These are phyloP conservation scores for Microcyclospora tardicrescens DNA, from an alignment of 2,329 filamentous ascomycete genomes.

Conservation along the genomic window DNA sequence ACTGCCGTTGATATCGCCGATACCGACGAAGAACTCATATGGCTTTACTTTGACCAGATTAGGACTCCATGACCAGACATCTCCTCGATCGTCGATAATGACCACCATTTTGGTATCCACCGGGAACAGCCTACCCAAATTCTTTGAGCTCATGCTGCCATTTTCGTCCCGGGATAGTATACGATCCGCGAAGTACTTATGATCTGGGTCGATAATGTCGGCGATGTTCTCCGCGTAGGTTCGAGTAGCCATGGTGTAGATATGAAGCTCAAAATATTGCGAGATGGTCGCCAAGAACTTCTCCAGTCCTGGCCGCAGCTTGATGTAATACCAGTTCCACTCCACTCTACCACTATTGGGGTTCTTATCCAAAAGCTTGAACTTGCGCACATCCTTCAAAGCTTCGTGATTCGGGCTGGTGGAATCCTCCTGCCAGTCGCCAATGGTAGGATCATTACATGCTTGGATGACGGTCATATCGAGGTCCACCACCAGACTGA, in stretches of 20 bases:
- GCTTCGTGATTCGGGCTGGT: conserved; percentile 83
- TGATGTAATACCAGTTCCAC: conserved; percentile 91
- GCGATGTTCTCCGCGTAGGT: conserved; percentile 91
- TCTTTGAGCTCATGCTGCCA: conserved; percentile 83
- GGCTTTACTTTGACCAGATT: conserved; percentile 91
- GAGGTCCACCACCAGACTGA: conserved; percentile 89
- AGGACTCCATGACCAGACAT: conserved; percentile 88
- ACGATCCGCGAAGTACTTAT: conserved; percentile 81
- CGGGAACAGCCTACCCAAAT: conserved; percentile 78
- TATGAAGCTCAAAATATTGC: conserved; percentile 81
- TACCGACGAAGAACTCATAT: conserved; percentile 96
- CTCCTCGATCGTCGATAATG: conserved; percentile 92
- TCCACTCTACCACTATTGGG: conserved; percentile 49
- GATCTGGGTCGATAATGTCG: conserved; percentile 80
- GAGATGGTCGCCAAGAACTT: conserved; percentile 69
- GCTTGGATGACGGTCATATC: conserved; percentile 98
- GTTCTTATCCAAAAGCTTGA: conserved; percentile 79
- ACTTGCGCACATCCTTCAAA: conserved; percentile 75
- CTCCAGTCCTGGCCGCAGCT: conserved; percentile 75
- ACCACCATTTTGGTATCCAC: conserved; percentile 98
- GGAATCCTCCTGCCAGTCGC: conserved; percentile 84
- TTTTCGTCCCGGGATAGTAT: conserved; percentile 97
- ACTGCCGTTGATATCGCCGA: conserved; percentile 96
- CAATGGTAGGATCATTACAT: conserved; percentile 89
- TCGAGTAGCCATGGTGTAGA: conserved; percentile 97